These are phyloP conservation scores for Cyclanthera cordifolia DNA, from an alignment of 306 rosid genomes.

Conservation along the genomic window DNA sequence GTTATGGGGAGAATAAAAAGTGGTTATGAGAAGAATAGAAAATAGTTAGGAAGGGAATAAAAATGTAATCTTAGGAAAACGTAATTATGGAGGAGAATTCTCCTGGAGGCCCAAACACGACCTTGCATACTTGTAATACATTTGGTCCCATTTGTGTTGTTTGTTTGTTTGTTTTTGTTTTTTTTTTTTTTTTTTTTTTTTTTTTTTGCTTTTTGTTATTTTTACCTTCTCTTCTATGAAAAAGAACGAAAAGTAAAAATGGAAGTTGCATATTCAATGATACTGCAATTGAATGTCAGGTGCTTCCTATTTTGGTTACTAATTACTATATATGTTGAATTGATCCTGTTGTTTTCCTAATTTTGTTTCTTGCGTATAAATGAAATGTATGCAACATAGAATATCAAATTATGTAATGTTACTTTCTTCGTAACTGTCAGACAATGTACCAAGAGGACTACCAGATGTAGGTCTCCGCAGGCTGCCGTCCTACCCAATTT, in stretches of 20 bases:
- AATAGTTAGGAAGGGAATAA: no score
- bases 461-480: conserved; percentile 43
- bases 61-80: no score
- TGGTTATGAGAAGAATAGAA: no score
- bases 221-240: no score
- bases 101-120: no score
- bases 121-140: neutral
- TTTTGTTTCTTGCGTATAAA: neutral
- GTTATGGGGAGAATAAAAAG: no score
- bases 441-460: conserved; percentile 34
- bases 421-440: neutral
- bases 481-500: conserved; percentile 48
- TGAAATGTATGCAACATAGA: no score
- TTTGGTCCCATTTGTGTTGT: neutral
- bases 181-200: no score
- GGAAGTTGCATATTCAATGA: neutral
- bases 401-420: neutral
- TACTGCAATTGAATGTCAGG: neutral
- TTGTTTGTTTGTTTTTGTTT: no score
- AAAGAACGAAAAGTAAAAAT: neutral
- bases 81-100: no score
- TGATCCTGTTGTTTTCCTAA: neutral
- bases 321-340: neutral
- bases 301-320: neutral
- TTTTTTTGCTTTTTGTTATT: no score